Base-by-base conservation (phyloP, 2,329 filamentous ascomycete species). In the Xylaria sp. region DNA sequence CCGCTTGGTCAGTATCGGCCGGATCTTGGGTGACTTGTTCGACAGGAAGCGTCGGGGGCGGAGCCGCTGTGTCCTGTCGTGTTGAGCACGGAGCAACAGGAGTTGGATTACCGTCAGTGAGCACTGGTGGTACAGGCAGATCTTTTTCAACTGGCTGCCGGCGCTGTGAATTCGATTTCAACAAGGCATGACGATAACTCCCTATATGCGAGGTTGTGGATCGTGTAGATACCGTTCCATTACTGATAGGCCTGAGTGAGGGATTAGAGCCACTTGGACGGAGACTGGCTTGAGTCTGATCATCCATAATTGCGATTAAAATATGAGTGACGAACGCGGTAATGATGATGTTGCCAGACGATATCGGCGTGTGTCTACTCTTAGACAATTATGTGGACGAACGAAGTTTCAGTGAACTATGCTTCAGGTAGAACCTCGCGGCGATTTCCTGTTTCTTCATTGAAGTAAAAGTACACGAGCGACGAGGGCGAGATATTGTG, bases 121-220 rank as follows among this genome's bases (percentile, higher is more conserved):
- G 57, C n/a, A 78, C 60, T 3, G 76, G 75, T 44, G 77, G 75
- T 37, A 74, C 62, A 54, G 77, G 76, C 25, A 72, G 44, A 23
- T 78, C 75, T 63, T 72, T 77, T 28, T 74, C 68, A 18, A 68
- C 51, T 18, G 68, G 34, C 9, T 68, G 59, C 39, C 63, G 63
- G 32, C 48, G 65, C 23, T 71, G 41, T n/a, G 65, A 51, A n/a
- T 74, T 69, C 7, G 65, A 66, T 61, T 74, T 77, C 63, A 77
- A 66, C 25, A 78, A 68, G 18, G 63, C 67, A 74, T 76, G 74
- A 20, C 73, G 75, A 51, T 71, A 70, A 20, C 66, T 56, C 18
- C 70, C 70, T 15, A 65, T 60, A 50, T 68, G 72, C n/a, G 75
- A 75, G 13, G 56, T 62, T 23, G 63, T 57, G 23, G 77, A 77